Base-by-base conservation (phyloP, 1,284 basidiomycete species). In the Ceratobasidium sp. region DNA sequence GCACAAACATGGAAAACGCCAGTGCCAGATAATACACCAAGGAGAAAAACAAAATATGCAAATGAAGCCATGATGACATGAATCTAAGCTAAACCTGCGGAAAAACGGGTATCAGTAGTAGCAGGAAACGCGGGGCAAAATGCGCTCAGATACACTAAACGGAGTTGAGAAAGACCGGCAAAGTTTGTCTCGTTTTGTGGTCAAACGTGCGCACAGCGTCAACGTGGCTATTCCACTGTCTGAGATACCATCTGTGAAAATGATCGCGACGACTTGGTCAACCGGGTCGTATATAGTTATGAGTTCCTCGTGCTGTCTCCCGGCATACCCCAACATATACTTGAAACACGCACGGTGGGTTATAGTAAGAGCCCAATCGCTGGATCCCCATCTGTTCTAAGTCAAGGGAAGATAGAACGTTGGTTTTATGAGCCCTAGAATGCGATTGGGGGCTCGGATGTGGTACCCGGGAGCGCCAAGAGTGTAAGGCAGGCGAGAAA, bases 61-160 rank as follows among this genome's bases (percentile, higher is more conserved):
- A 52, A 67, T 67, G 64, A 55, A 38, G 13, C 55, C 50, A n/a
- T n/a, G n/a, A 67, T 67, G 59, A 55, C 52, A 67, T 66, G 23
- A 46, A 8, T 7, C 26, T 30, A 46, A 67, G 43, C 64, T 55
- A 67, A 26, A 55, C 59, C 21, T 44, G 43, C 50, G 64, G 64
- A 49, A 67, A 67, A 67, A 67, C n/a, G 41, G 50, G 64, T 47
- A 52, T 64, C 30, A 43, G 43, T 14, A 43, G 38, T 0, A 26
- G 30, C 59, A 52, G 32, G 62, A 21, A 38, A 50, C 49, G 41
- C 57, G 57, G 57, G 35, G 18, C 38, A 58, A n/a, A 50, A 16
- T 16, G 32, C 30, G 28, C 14, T 52, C 41, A 66, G 49, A 23
- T 13, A 35, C 26, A 32, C 21, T 30, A 47, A 30, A 32, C 6